Base-by-base conservation (phyloP, 768 basidiomycete genomes). In the Tulasnella sp. region DNA sequence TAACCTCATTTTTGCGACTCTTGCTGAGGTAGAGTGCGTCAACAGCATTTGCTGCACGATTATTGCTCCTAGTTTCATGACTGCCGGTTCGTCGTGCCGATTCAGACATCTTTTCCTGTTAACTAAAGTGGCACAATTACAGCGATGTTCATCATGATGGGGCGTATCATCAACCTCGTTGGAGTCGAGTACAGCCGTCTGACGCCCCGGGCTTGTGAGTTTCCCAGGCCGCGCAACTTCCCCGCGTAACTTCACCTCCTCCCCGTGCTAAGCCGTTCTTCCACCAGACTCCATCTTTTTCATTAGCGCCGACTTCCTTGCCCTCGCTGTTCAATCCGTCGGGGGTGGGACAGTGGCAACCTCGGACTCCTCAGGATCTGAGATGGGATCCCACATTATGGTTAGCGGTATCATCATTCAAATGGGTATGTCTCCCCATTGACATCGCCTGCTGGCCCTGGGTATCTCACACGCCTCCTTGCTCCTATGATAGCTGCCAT, bases 311-410 rank as follows among this genome's bases (percentile, higher is more conserved):
- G 93, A 93, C 82, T 83, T 92, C 28, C 84, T 91, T 44, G 89
- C 92, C 14, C 87, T 94, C 42, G 85, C 90, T 28, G 85, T 93
- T 2, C 93, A 94, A 85, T 92, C 89, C 37, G 85, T 89, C 24
- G 93, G 93, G 54, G 92, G 92, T 40, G 92, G 89, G 0, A 83
- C 88, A 34, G 92, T 92, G 0, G 87, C 89, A 6, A 84, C 84
- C 0, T 88, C 86, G 41, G 20, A 28, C 81, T n/a, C 83, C 82
- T 6, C 83, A n/a, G 84, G 81, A 37, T 82, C 85, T n/a, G 84
- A 85, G 42, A 79, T 88, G 86, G 90, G 90, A 4, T 88, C 87
- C 20, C 82, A 89, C 75, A 87, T 92, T 83, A 92, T 92, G 91
- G 87, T 92, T 16, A 90, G 85, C 11, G 86, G 80, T 14, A 86